Percentiles rank a stretch among this genome's conserved stretches.
These are phyloP conservation scores for Penicillium cinerascens DNA, from an alignment of 495 filamentous ascomycete species.

Conservation along the genomic window DNA sequence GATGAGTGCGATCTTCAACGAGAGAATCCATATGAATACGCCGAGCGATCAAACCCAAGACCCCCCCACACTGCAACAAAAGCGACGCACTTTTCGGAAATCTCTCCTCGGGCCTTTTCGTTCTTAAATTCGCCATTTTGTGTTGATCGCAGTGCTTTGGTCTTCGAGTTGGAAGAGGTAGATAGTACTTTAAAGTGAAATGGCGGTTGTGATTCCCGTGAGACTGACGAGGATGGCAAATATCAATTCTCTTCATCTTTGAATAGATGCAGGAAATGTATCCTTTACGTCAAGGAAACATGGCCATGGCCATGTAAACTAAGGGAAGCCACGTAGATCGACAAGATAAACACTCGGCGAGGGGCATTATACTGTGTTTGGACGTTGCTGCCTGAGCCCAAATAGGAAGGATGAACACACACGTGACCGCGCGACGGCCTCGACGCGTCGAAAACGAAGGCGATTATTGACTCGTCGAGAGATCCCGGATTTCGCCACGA, in stretches of 20 bases:
- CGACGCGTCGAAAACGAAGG: conserved; percentile 33
- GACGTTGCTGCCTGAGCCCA: conserved; percentile 9
- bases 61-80: conserved; percentile 10
- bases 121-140: background rate
- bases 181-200: background rate
- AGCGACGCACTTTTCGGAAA: conserved; percentile 11
- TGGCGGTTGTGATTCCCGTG: background rate
- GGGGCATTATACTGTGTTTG: background rate
- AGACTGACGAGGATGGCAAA: background rate
- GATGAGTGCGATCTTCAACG: conserved; percentile 39
- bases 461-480: conserved; percentile 11
- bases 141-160: background rate
- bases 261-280: background rate
- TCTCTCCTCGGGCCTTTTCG: conserved; percentile 16
- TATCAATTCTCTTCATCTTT: background rate
- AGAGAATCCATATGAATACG: conserved; percentile 27
- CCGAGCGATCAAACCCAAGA: conserved; percentile 27
- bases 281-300: background rate
- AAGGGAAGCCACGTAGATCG: background rate
- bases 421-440: conserved; percentile 43
- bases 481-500: conserved; percentile 25
- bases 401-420: conserved; percentile 10
- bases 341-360: background rate
- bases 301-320: background rate
- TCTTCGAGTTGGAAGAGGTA: background rate